Percentiles rank a stretch among this genome's conserved stretches.
phyloP scores from a whole-genome alignment of 1,139 yeast species.

The Saccharomyces hybrid region DNA sequence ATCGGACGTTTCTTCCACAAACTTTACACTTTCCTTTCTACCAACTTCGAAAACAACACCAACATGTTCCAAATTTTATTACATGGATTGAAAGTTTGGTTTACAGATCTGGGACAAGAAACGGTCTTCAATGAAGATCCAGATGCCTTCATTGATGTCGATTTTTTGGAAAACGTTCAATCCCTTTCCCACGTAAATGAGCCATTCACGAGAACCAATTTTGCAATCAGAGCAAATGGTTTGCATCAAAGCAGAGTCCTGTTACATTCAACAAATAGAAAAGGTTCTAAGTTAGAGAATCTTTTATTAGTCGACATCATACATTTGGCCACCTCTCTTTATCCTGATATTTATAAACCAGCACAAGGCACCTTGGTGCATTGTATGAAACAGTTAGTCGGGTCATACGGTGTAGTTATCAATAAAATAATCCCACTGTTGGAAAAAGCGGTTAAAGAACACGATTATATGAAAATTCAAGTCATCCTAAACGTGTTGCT shows the following conservation, averaged over 20 bases:
- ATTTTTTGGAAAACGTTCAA: slow-evolving; percentile 42
- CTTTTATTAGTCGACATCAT: slow-evolving; percentile 63
- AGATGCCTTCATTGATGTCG: slow-evolving; percentile 38
- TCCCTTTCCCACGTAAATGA: slow-evolving; percentile 41
- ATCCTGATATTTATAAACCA: slow-evolving; percentile 58
- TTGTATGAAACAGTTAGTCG: slow-evolving; percentile 65
- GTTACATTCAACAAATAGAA: slow-evolving; percentile 68
- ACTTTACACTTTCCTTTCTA: slow-evolving; percentile 43
- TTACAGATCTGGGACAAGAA: slow-evolving; percentile 77
- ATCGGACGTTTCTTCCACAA: slow-evolving; percentile 66
- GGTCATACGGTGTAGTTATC: slow-evolving; percentile 53
- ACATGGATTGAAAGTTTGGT: slow-evolving; percentile 69
- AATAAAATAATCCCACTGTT: slow-evolving; percentile 38
- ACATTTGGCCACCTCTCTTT: slow-evolving; percentile 59
- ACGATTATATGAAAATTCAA: slow-evolving; percentile 53
- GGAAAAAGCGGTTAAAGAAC: slow-evolving; percentile 44
- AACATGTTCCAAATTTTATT: slow-evolving; percentile 58
- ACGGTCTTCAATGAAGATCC: slow-evolving; percentile 53
- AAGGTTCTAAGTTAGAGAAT: slow-evolving; percentile 62
- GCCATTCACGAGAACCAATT: slow-evolving; percentile 70
- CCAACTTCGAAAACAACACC: slow-evolving; percentile 59
- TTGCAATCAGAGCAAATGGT: slow-evolving; percentile 70
- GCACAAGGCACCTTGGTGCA: slow-evolving; percentile 68
- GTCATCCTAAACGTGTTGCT: slow-evolving; percentile 60
- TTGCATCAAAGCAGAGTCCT: slow-evolving; percentile 72